A percentile compares a stretch with the other conserved stretches of the same genome.
Conservation (phyloP, 495 filamentous ascomycete genomes). For the Aspergillus mulundensis region DNA sequence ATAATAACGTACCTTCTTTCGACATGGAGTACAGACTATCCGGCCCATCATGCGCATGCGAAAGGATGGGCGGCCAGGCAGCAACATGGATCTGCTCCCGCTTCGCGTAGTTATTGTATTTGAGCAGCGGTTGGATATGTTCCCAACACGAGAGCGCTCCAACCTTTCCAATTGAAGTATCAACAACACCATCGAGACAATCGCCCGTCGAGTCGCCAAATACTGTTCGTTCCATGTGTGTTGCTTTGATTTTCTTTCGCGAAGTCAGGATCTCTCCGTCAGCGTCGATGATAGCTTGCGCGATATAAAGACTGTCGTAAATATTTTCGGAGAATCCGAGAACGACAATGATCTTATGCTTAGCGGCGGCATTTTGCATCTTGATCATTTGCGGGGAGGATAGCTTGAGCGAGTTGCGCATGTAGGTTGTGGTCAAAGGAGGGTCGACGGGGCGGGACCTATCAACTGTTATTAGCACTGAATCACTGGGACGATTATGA, state of each 20-base stretch:
- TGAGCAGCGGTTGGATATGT: slow-evolving; percentile 56
- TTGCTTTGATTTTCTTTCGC: slow-evolving; percentile 57
- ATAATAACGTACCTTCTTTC: slow-evolving; percentile 25
- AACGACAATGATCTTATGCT: slow-evolving; percentile 43
- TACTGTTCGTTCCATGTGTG: slow-evolving; percentile 59
- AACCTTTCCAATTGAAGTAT: slow-evolving; percentile 40
- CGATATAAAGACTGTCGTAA: slow-evolving; percentile 50
- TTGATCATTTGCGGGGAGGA: slow-evolving; percentile 44
- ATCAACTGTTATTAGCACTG: too few species aligned
- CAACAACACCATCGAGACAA: slow-evolving; percentile 38
- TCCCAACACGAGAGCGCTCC: slow-evolving; percentile 55
- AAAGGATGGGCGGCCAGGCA: slow-evolving; percentile 49
- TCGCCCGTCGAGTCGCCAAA: slow-evolving; percentile 53
- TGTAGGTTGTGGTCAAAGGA: slow-evolving; percentile 40
- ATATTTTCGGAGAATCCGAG: slow-evolving; percentile 53
- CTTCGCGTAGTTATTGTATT: slow-evolving; percentile 51
- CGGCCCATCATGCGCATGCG: slow-evolving; percentile 15
- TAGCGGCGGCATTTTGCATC: slow-evolving; percentile 37
- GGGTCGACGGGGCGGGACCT: slow-evolving; percentile 46
- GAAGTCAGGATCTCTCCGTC: slow-evolving; percentile 42
- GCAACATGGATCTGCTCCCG: slow-evolving; percentile 53
- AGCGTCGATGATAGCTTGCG: slow-evolving; percentile 48
- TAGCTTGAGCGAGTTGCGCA: slow-evolving; percentile 45
- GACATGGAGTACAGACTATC: slow-evolving; percentile 32
- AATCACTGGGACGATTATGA: background rate